Percentiles rank a stretch among this genome's conserved stretches.
These are phyloP conservation scores for Myxozyma udenii DNA, from an alignment of 805 yeast species.

Conservation along the genomic window DNA sequence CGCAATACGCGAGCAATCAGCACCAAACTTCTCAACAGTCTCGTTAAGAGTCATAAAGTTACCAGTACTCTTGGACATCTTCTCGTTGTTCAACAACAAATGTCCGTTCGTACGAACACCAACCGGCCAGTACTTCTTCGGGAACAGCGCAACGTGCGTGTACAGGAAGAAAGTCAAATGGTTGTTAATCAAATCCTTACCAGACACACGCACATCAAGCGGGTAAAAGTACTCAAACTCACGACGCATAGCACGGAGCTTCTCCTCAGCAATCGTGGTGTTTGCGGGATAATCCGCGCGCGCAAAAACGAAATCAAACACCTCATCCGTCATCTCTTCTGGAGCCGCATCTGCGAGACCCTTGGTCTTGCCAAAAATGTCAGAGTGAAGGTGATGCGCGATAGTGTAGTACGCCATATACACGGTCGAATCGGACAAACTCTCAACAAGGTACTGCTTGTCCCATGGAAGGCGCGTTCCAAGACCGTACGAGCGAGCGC, in stretches of 20 bases:
- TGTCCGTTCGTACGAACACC: conserved; percentile 97
- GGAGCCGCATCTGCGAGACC: conserved; percentile 76
- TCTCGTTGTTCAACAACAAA: conserved; percentile 88
- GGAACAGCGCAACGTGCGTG: conserved; percentile 89
- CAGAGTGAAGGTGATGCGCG: conserved; percentile 78
- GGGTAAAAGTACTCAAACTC: conserved; percentile 98
- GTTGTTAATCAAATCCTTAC: conserved; percentile 95
- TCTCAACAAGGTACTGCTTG: conserved; percentile 85
- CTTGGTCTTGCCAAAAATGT: conserved; percentile 70
- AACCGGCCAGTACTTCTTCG: conserved; percentile 84
- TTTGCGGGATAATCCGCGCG: conserved; percentile 58
- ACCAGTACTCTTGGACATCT: conserved; percentile 98
- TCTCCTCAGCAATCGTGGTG: conserved; percentile 58
- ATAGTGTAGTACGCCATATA: conserved; percentile 95
- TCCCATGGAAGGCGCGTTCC: conserved; percentile 98
- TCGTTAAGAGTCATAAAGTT: conserved; percentile 89
- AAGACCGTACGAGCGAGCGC: conserved; percentile 91
- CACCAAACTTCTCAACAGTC: conserved; percentile 84
- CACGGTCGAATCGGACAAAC: conserved; percentile 91
- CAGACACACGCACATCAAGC: conserved; percentile 84
- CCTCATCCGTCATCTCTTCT: conserved; percentile 87
- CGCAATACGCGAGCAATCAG: conserved; percentile 96
- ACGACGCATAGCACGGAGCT: conserved; percentile 73
- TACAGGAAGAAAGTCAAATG: conserved; percentile 95
- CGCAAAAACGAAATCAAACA: conserved; percentile 84